Evolutionary conservation across 1,284 basidiomycete species (phyloP), one percentile per base, ranked within the genome.

Genomic region (Termitomyces sp.): DNA sequence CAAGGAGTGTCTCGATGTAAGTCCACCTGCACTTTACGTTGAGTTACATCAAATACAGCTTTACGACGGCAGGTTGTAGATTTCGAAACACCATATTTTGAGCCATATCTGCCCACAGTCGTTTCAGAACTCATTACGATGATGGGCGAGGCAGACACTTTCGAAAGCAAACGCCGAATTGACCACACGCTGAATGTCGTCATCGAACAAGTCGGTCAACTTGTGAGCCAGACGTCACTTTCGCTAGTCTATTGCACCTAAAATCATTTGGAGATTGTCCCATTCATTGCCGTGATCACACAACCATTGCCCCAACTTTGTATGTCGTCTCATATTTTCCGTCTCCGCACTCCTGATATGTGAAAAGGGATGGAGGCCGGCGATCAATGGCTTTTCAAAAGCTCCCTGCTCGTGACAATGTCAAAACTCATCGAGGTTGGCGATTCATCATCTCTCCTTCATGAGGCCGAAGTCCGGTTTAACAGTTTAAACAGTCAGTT

Each of bases 381-480:
- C 21, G 82, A 84, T 10, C 87, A 93, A 57, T 89, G 82, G 78
- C 67, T 91, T 18, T 88, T 93, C 73, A 94, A 93, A 65, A 77
- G 76, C 1, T 83, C 83, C 2, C 70, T 95, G 4, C 74, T 95
- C 3, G 79, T 77, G 5, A 83, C 88, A 5, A 79, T 92, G 40
- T 85, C 83, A 18, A 87, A 84, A 59, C 71, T 95, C 13, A 75
- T 93, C 4, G 74, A 79, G 58, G 91, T 91, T 61, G 50, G 76
- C 64, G 5, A 31, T 28, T 1, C 3, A 39, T 16, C 21, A n/a
- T n/a, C n/a, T n/a, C 21, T 42, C 7, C 5, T 44, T 24, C n/a
- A 24, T 28, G 24, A 8, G 30, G 43, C 46, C 26, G 13, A 37
- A 35, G 3, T 16, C 11, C 13, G n/a, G 19, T 13, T n/a, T 49